Evolutionary conservation across 352 stramenopile genomes (phyloP).

Genomic region (Globisporangium megalacanthum): DNA sequence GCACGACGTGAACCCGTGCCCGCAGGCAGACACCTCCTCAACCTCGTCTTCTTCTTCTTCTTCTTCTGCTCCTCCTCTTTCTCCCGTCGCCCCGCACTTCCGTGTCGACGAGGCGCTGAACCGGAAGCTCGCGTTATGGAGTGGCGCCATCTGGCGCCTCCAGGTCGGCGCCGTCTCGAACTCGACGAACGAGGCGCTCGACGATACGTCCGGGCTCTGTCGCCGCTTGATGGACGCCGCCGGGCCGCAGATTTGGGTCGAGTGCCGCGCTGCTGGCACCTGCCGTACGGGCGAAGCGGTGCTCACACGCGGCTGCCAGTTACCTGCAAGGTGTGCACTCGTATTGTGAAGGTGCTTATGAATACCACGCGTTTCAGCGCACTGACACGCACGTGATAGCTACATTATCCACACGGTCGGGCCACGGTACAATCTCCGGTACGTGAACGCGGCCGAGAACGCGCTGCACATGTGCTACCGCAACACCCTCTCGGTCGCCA

Average conservation of each 20-base stretch:
- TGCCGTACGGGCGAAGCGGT: conserved; percentile 83
- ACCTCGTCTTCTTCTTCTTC: conserved; percentile 7
- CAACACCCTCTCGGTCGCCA: conserved; percentile 52
- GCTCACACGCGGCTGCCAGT: conserved; percentile 68
- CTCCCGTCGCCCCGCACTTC: conserved; percentile 21
- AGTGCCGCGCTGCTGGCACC: conserved; percentile 45
- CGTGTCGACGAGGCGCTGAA: conserved; percentile 28
- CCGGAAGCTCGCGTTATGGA: conserved; percentile 48
- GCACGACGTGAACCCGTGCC: conserved; percentile 8
- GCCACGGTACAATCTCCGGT: conserved; percentile 75
- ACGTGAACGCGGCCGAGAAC: conserved; percentile 74
- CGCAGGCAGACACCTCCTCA: neutral
- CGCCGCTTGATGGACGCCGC: conserved; percentile 64
- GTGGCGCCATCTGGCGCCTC: conserved; percentile 44
- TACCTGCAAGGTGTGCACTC: conserved; percentile 52
- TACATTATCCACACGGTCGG: conserved; percentile 82
- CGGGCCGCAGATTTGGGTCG: conserved; percentile 64
- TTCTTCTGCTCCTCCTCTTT: conserved; percentile 13
- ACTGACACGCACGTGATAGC: neutral
- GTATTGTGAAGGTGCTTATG: neutral
- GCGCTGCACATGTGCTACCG: conserved; percentile 80
- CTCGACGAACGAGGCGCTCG: conserved; percentile 69
- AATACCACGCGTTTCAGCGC: neutral
- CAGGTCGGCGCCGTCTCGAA: conserved; percentile 74
- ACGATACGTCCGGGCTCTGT: conserved; percentile 55